These are phyloP conservation scores for Phyllosticta citrichinensis DNA, from an alignment of 2,329 filamentous ascomycete genomes.

Conservation along the genomic window DNA sequence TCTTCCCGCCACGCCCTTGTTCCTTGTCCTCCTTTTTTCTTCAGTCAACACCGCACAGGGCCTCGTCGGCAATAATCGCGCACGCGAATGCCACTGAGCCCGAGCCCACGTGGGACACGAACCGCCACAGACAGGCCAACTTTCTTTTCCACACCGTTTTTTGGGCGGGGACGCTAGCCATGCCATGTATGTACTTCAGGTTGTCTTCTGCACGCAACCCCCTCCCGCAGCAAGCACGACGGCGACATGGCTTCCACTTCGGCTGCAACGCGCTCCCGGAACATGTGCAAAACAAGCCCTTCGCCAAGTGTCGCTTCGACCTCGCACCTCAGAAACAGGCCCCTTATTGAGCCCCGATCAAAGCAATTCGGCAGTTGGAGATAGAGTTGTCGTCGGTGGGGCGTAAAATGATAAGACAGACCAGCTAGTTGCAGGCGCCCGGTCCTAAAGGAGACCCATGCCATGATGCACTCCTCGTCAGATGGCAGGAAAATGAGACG, in stretches of 20 bases:
- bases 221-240: neutral
- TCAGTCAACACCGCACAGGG: neutral
- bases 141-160: neutral
- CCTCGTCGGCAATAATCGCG: neutral
- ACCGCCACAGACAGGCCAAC: neutral
- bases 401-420: neutral
- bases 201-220: neutral
- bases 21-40: neutral
- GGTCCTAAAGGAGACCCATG: neutral
- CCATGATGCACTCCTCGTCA: neutral
- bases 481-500: neutral
- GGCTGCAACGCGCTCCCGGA: slow-evolving; percentile 16
- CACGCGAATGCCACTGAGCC: neutral
- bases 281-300: neutral
- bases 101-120: neutral
- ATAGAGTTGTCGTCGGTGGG: neutral
- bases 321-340: neutral
- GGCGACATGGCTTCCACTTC: slow-evolving; percentile 10
- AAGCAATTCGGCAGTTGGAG: neutral
- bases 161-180: neutral
- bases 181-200: neutral
- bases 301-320: neutral
- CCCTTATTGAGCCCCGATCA: neutral
- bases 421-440: neutral
- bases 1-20: neutral